A percentile compares a stretch with the other conserved stretches of the same genome.
phyloP scores from a whole-genome alignment of 2,329 filamentous ascomycete genomes.

The Proliferodiscus dingleyae region DNA sequence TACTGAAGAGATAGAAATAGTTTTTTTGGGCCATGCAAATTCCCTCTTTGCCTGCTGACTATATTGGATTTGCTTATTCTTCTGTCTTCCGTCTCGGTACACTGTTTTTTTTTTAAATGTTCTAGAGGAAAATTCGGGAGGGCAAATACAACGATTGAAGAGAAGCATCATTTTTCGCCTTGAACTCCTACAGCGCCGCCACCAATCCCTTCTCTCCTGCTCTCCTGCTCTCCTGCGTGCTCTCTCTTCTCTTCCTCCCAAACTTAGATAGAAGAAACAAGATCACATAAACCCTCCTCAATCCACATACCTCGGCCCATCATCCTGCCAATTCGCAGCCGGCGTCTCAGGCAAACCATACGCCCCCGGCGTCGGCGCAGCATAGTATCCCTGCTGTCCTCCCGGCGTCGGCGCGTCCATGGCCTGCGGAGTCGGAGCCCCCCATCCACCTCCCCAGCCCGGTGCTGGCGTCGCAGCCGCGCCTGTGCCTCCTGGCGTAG shows the following conservation, averaged over 20 bases:
- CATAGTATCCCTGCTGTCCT: constrained; percentile 31
- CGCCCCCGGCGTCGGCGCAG: constrained; percentile 30
- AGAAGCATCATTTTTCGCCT: too few relatives aligned
- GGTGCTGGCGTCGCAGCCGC: constrained; percentile 66
- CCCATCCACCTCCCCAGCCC: constrained; percentile 43
- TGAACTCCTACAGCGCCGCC: too few relatives aligned
- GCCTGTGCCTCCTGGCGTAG: constrained; percentile 47
- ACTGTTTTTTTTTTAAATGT: too few relatives aligned
- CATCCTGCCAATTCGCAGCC: constrained; percentile 43
- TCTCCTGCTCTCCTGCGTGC: not conserved
- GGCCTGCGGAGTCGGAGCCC: constrained; percentile 43
- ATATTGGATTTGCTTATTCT: too few relatives aligned
- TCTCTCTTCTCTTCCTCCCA: not conserved
- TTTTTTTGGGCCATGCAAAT: too few relatives aligned
- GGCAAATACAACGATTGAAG: too few relatives aligned
- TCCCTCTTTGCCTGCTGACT: too few relatives aligned
- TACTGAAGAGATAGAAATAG: too few relatives aligned
- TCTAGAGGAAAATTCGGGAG: too few relatives aligned
- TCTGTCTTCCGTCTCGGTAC: too few relatives aligned
- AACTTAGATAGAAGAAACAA: not conserved
- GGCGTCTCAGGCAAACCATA: constrained; percentile 52
- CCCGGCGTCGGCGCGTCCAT: constrained; percentile 47
- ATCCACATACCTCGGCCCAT: constrained; percentile 38
- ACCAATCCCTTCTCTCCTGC: too few relatives aligned
- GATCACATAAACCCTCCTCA: constrained; percentile 2